phyloP scores from a whole-genome alignment of 805 yeast species.

The Groenewaldozyma tartarivorans region DNA sequence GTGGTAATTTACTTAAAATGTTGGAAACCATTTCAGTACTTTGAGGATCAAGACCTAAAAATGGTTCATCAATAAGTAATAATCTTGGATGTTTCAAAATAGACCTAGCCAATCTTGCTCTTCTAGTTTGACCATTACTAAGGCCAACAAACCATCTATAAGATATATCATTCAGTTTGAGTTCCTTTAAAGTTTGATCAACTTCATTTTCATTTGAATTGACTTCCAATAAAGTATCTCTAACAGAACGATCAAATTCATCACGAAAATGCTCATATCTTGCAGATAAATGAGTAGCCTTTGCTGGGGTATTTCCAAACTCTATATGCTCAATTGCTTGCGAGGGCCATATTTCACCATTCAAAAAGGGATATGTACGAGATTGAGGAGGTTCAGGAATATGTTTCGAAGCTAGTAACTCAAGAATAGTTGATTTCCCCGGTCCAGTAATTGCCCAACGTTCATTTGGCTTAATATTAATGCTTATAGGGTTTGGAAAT shows the following conservation, averaged over 20 bases:
- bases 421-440: slow-evolving; percentile 44
- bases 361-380: slow-evolving; percentile 46
- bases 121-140: slow-evolving; percentile 87
- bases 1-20: slow-evolving; percentile 37
- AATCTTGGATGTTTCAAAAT: slow-evolving; percentile 55
- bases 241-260: slow-evolving; percentile 65
- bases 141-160: slow-evolving; percentile 76
- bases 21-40: slow-evolving; percentile 54
- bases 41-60: slow-evolving; percentile 76
- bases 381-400: slow-evolving; percentile 39
- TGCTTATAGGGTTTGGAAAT: slow-evolving; percentile 33
- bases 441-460: slow-evolving; percentile 52
- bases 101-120: slow-evolving; percentile 79
- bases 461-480: slow-evolving; percentile 32
- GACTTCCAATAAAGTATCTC: slow-evolving; percentile 45
- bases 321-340: slow-evolving; percentile 36
- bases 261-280: slow-evolving; percentile 84
- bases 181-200: slow-evolving; percentile 34
- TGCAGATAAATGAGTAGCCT: slow-evolving; percentile 70
- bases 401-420: slow-evolving; percentile 46
- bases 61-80: slow-evolving; percentile 81
- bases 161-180: slow-evolving; percentile 48
- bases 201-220: slow-evolving; percentile 39
- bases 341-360: slow-evolving; percentile 35
- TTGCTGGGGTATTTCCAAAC: slow-evolving; percentile 37